Percentiles rank a stretch among this genome's conserved stretches.
Conservation (phyloP, 345 rosid genomes). For the Moringa oleifera region DNA sequence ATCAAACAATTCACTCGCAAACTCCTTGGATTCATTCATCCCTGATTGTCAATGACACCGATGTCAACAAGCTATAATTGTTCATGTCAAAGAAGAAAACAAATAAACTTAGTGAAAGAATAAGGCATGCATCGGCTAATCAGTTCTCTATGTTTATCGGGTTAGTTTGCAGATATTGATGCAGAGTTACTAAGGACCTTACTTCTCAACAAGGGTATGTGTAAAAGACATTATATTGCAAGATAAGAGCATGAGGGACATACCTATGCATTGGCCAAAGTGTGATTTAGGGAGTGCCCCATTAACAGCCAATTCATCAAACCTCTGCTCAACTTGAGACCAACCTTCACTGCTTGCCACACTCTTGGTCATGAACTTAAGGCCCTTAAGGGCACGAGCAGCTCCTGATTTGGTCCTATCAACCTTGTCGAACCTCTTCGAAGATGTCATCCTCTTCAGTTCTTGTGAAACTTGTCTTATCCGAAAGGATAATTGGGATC, state of each 20-base stretch:
- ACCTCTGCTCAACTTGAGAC: conserved; percentile 53
- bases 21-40: conserved; percentile 70
- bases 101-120: no score
- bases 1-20: conserved; percentile 56
- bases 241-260: no score
- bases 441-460: conserved; percentile 46
- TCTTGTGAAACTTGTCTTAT: conserved; percentile 55
- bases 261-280: conserved; percentile 80
- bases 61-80: no score
- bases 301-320: conserved; percentile 39
- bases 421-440: conserved; percentile 22
- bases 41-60: conserved; percentile 26
- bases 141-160: no score
- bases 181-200: no score
- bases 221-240: no score
- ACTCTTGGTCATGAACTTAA: conserved; percentile 45
- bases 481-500: conserved; percentile 30
- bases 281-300: conserved; percentile 51
- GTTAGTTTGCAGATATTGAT: no score
- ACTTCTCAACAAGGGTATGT: no score
- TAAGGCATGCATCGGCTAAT: no score
- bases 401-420: conserved; percentile 66
- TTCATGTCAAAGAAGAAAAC: no score
- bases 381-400: conserved; percentile 59
- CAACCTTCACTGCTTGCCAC: conserved; percentile 48